Base-by-base conservation (phyloP, 768 basidiomycete species). In the Leccinum imitatum region DNA sequence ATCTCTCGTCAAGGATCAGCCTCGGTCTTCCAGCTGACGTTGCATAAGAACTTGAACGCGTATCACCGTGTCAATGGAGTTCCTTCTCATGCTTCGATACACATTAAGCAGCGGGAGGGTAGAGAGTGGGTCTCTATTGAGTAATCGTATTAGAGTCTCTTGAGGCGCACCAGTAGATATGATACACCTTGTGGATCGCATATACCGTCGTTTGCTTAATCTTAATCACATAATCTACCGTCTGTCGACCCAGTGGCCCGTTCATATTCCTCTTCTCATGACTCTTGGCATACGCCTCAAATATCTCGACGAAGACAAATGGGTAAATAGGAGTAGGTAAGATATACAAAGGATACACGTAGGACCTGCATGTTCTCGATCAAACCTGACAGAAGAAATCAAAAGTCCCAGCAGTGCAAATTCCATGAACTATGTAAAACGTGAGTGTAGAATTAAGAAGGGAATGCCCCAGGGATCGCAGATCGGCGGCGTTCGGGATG, bases 1-100 rank as follows among this genome's bases (percentile, higher is more conserved):
- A 82, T 80, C 60, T 86, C 89, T 65, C 84, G 93, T 27, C 92
- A 98, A 81, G 97, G 97, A 35, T 80, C 88, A 13, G 86, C 90
- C 7, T 91, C 93, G 0, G 90, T 98, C 46, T 99, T 96, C 90
- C 95, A 98, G 78, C 85, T 99, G 71, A 98, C 95, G 5, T 76
- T 95, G 62, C 96, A 98, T 82, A 99, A 99, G 81, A 99, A 98
- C 81, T 78, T 98, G 64, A 98, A 98, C 71, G 92, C 88, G 0
- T 98, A 87, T 80, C 94, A 93, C 71, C 90, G 97, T 60, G 83
- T 97, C 67, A 85, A 90, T 48, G 94, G 93, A 31, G 85, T 96
- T 27, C 77, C 83, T 17, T 90, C 83, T 67, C 96, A 98, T 68
- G 79, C 80, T n/a, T 89, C 88, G 8, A 88, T 92, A 66, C 89